Conservation (phyloP, 2,329 filamentous ascomycete species). For the Periconia digitata region DNA sequence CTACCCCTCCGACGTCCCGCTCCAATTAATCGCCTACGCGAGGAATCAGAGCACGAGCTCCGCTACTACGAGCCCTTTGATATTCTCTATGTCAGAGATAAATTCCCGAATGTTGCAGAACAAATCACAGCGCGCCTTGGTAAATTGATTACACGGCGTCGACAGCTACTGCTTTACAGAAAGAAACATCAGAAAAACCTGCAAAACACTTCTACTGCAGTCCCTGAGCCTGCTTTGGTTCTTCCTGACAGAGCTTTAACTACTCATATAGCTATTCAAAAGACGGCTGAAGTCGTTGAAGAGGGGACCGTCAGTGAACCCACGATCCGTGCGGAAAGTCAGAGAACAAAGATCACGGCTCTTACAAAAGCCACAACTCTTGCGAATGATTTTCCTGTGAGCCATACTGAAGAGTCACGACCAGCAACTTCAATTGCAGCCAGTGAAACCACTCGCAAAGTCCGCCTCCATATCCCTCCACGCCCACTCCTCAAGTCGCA, state of each 20-base stretch:
- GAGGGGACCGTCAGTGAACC: conserved; percentile 1
- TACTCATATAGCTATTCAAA: background rate
- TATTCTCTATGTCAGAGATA: conserved; percentile 10
- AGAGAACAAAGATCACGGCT: background rate
- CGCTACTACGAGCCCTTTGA: conserved; percentile 10
- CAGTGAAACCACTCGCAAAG: conserved; percentile 1
- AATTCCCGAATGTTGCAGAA: conserved; percentile 6
- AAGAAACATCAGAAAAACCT: conserved; percentile 7
- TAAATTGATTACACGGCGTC: conserved; percentile 12
- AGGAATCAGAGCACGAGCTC: background rate
- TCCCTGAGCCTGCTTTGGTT: no score
- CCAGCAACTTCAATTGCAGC: conserved; percentile 6
- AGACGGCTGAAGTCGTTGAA: background rate
- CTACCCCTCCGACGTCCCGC: conserved; percentile 5
- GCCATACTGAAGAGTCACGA: background rate
- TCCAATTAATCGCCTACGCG: conserved; percentile 6
- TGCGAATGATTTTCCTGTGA: background rate
- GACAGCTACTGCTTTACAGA: conserved; percentile 12
- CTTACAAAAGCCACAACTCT: conserved; percentile 8
- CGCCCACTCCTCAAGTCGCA: background rate
- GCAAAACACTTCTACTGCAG: background rate
- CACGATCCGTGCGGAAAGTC: background rate
- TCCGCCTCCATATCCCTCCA: conserved; percentile 3
- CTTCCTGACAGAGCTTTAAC: no score
- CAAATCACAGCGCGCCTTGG: conserved; percentile 6